Base-by-base conservation (phyloP, 345 rosid genomes). In the Heritiera fomes region DNA sequence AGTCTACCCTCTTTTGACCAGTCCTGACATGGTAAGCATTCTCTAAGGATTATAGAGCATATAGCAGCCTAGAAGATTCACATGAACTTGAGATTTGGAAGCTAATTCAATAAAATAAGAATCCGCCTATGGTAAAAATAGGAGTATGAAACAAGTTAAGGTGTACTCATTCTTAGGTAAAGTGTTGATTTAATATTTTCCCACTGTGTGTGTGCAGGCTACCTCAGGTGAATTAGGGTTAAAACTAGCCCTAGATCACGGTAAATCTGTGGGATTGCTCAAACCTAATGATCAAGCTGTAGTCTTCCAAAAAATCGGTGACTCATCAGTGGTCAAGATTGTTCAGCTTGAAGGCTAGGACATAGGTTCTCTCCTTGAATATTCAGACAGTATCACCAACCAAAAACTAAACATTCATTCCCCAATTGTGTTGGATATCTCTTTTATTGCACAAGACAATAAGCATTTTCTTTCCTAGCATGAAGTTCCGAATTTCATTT, bases 271-370 rank as follows among this genome's bases (percentile, higher is more conserved):
- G 0, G 66, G 66, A 61, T 30, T 61, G 66, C 40, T 30, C 40
- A 61, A 61, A 12, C 66, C 66, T 61, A 61, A 61, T 12, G 66
- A 61, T 61, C 65, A 61, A 61, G 65, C 17, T 61, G 65, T 61
- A 3, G 65, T 61, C 40, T 61, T 61, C 40, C 66, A 61, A 61
- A 61, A 61, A 30, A 28, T 61, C 1, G 66, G 66, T 12, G 66
- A 61, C 40, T 61, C 66, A 0, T 61, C 66, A 11, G 41, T 61
- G 13, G 66, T 13, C 8, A 62, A 62, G 41, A 62, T 62, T 32
- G 66, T 30, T 62, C 40, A 11, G 41, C 66, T 62, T 30, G 41
- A 62, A 11, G 66, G 66, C 6, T 62, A 62, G 38, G 38, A 34
- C 38, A 2, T 34, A 34, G 40, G 17, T 62, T 62, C 3, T 32